Conservation (phyloP, 257 asterid species). For the Solanum dulcamara region DNA sequence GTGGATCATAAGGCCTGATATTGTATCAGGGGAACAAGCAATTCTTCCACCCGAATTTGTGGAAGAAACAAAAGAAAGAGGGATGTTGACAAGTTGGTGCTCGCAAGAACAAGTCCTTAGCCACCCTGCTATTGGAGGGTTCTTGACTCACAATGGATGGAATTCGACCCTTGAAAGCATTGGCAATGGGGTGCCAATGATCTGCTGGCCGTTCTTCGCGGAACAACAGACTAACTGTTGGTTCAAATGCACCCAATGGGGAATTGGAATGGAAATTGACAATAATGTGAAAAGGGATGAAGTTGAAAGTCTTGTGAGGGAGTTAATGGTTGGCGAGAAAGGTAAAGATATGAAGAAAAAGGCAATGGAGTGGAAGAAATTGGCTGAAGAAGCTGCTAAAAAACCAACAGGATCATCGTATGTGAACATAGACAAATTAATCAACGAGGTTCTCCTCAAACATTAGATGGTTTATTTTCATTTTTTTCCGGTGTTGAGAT, state of each 20-base stretch:
- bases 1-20: conserved; percentile 11
- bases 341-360: conserved; percentile 5
- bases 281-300: conserved; percentile 2
- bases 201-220: conserved; percentile 16
- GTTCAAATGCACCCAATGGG: conserved; percentile 2
- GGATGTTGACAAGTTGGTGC: conserved; percentile 9
- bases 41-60: conserved; percentile 3
- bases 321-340: conserved; percentile 1
- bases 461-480: neutral
- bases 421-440: neutral
- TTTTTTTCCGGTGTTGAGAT: neutral
- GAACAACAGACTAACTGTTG: conserved; percentile 7
- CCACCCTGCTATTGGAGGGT: conserved; percentile 5
- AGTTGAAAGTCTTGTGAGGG: conserved; percentile 6
- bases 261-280: conserved; percentile 9
- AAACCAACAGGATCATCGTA: neutral
- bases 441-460: neutral
- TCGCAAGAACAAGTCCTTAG: conserved; percentile 7
- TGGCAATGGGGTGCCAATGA: conserved; percentile 7
- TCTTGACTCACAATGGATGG: conserved; percentile 13
- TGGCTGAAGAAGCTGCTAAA: neutral
- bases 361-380: conserved; percentile 5
- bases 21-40: conserved; percentile 5
- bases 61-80: conserved; percentile 6
- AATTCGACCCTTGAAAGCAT: conserved; percentile 12